Evolutionary conservation across 1,284 basidiomycete genomes (phyloP).

Genomic region (Austroboletus rostrupii): DNA sequence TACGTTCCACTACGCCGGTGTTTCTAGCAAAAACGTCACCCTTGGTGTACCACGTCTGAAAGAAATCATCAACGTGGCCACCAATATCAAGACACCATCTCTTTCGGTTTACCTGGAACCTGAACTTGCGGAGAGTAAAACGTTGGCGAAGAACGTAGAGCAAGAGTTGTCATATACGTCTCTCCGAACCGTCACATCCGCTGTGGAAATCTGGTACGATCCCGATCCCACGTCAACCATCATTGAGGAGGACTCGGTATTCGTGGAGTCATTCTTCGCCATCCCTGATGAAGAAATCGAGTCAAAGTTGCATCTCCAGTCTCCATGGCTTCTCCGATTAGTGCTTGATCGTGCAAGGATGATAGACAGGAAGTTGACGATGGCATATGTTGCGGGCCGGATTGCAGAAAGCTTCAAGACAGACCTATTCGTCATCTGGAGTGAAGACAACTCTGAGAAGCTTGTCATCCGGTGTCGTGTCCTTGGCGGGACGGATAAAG

Average conservation of each 20-base stretch:
- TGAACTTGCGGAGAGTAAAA: conserved; percentile 57
- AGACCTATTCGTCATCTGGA: conserved; percentile 97
- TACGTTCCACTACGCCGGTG: conserved; percentile 99
- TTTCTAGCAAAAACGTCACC: conserved; percentile 96
- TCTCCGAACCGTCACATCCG: conserved; percentile 90
- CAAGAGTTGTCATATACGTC: conserved; percentile 95
- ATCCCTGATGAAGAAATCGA: conserved; percentile 98
- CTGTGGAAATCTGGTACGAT: conserved; percentile 98
- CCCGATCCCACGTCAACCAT: conserved; percentile 90
- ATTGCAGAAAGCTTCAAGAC: conserved; percentile 95
- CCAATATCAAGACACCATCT: conserved; percentile 97
- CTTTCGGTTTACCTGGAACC: conserved; percentile 86
- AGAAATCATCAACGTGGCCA: conserved; percentile 98
- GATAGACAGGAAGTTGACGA: conserved; percentile 94
- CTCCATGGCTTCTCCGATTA: conserved; percentile 95
- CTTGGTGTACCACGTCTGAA: conserved; percentile 97
- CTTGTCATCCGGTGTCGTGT: conserved; percentile 96
- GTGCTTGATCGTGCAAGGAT: conserved; percentile 97
- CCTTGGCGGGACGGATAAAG: conserved; percentile 85
- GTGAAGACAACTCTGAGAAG: conserved; percentile 98
- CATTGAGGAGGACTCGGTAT: conserved; percentile 94
- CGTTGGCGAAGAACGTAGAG: conserved; percentile 81
- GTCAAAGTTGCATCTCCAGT: conserved; percentile 86
- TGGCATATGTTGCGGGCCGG: conserved; percentile 92
- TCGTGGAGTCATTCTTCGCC: conserved; percentile 99